Conservation (phyloP, 176 grass and related monocot genomes). For the Oryza glaberrima region DNA sequence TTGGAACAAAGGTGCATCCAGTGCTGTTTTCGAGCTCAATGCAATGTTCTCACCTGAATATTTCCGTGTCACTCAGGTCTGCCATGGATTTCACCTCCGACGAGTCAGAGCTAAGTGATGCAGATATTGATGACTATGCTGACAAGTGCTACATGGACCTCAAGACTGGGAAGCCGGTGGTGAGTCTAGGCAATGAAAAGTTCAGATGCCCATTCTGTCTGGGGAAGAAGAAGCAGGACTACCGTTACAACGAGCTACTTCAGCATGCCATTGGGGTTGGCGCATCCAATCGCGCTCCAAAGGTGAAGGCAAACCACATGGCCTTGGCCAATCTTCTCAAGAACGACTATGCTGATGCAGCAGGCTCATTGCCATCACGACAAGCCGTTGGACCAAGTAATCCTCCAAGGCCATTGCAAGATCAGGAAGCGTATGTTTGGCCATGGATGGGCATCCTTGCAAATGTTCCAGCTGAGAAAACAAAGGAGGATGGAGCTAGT, state of each 20-base stretch:
- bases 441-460: conserved; percentile 64
- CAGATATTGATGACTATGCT: conserved; percentile 52
- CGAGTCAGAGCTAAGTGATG: conserved; percentile 61
- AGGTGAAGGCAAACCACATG: conserved; percentile 59
- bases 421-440: conserved; percentile 50
- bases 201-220: conserved; percentile 62
- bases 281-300: conserved; percentile 52
- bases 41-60: background rate
- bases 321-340: conserved; percentile 56
- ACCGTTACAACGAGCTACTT: conserved; percentile 55
- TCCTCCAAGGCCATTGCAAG: conserved; percentile 36
- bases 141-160: conserved; percentile 41
- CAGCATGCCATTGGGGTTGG: conserved; percentile 57
- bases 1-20: background rate
- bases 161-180: conserved; percentile 34
- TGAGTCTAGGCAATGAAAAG: conserved; percentile 29
- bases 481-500: conserved; percentile 6
- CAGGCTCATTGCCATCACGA: background rate
- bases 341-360: conserved; percentile 34
- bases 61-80: conserved; percentile 28
- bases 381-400: conserved; percentile 4
- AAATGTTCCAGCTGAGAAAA: conserved; percentile 45
- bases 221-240: conserved; percentile 67
- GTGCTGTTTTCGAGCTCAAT: background rate
- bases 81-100: conserved; percentile 54